These are phyloP conservation scores for Neoboletus brunneissimus DNA, from an alignment of 768 basidiomycete genomes.

Conservation along the genomic window DNA sequence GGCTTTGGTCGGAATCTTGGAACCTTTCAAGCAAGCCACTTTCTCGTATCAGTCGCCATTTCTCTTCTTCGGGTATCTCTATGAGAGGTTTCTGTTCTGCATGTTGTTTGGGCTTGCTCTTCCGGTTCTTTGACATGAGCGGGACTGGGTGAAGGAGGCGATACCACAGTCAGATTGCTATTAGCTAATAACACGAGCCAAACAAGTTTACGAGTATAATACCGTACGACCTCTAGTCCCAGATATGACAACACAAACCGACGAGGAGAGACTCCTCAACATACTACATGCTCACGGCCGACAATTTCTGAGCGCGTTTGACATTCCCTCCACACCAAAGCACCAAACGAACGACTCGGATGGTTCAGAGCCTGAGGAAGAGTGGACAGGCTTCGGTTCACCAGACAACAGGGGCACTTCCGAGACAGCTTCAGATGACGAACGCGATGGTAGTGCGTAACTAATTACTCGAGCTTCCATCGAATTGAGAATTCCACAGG, in stretches of 20 bases:
- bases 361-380: conserved; percentile 32
- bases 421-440: conserved; percentile 14
- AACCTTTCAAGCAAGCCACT: conserved; percentile 53
- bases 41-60: conserved; percentile 72
- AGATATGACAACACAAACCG: conserved; percentile 15
- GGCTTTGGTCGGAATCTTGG: conserved; percentile 11
- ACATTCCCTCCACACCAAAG: conserved; percentile 20
- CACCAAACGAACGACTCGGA: conserved; percentile 12
- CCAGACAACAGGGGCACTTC: not conserved
- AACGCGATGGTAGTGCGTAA: conserved; percentile 20
- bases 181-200: not conserved
- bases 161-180: not conserved
- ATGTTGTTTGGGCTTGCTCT: conserved; percentile 12
- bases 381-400: conserved; percentile 41
- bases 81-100: conserved; percentile 24
- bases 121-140: conserved; percentile 32
- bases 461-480: not conserved
- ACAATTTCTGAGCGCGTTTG: conserved; percentile 44
- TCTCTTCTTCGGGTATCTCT: conserved; percentile 69
- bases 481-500: conserved; percentile 21
- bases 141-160: not conserved
- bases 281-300: conserved; percentile 46
- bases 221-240: not conserved
- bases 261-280: conserved; percentile 36
- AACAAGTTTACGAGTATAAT: conserved; percentile 9